Base-by-base conservation (phyloP, 352 stramenopile genomes). In the Achlya hypogyna region DNA sequence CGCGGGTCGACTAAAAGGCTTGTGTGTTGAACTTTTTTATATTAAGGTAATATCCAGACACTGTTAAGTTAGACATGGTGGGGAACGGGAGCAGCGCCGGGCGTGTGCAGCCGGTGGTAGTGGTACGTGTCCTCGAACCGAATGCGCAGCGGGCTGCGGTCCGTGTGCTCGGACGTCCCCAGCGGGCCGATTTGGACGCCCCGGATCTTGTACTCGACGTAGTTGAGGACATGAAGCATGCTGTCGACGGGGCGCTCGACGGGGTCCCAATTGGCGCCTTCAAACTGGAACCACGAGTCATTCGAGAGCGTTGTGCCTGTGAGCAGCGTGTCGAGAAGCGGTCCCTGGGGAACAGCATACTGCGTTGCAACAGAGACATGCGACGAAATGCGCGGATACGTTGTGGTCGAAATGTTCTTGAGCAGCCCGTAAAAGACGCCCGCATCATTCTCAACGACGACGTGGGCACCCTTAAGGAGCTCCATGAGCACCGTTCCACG, bases 271-370 rank as follows among this genome's bases (percentile, higher is more conserved):
- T 71, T 71, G 3, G 63, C 70, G 32, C 65, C 64, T 69, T 74
- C 70, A 27, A 74, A 72, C 32, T 74, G 70, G 31, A 74, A 69
- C 70, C 70, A 74, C 14, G 65, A 66, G 58, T 74, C 49, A 10
- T 60, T 69, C 29, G 18, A 5, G 47, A 31, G 31, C 20, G 67
- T 68, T 20, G 23, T 40, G 10, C 58, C 69, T 28, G 69, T 74
- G 28, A 74, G 45, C n/a, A 74, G 40, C 53, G 69, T 74, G 20
- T 68, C 38, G 22, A 74, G 64, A 18, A 72, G 47, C 31, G 45
- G 31, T 1, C 69, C 69, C 29, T 72, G 49, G 5, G 56, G 53
- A 4, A 74, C 58, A 8, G 40, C 65, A 40, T 74, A 72, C 32
- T 63, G 65, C 29, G 52, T 35, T 23, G 59, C 42, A 28, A 58